phyloP scores from a whole-genome alignment of 768 basidiomycete genomes.

The Suillus paluster region DNA sequence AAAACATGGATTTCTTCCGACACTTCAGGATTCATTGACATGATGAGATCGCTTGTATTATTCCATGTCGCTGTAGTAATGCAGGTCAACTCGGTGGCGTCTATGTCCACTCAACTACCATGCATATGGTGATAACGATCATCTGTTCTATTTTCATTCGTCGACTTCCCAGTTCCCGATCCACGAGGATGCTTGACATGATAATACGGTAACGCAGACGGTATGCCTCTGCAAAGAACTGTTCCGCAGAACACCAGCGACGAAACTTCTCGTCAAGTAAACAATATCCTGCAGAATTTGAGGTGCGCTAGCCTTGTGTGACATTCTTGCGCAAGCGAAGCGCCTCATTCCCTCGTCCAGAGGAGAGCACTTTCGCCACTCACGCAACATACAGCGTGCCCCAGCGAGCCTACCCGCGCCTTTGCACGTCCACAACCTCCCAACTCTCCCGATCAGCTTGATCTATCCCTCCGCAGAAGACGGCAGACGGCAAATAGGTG shows the following conservation, averaged over 20 bases:
- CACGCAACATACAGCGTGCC: conserved; percentile 53
- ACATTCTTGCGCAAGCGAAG: background rate
- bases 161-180: background rate
- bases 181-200: background rate
- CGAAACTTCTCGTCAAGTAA: conserved; percentile 28
- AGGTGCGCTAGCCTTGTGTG: conserved; percentile 22
- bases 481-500: background rate
- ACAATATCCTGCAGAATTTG: conserved; percentile 31
- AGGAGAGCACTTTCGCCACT: conserved; percentile 73
- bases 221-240: background rate
- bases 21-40: background rate
- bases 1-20: conserved; percentile 28
- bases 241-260: background rate
- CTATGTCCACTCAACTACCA: background rate
- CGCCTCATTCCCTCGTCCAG: conserved; percentile 36
- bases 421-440: conserved; percentile 40
- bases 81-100: background rate
- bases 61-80: background rate
- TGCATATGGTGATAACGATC: background rate
- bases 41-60: conserved; percentile 1
- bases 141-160: conserved; percentile 2
- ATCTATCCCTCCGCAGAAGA: conserved; percentile 31
- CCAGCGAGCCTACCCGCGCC: conserved; percentile 22
- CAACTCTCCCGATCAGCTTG: conserved; percentile 50
- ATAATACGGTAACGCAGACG: background rate